Evolutionary conservation across 2,329 filamentous ascomycete genomes (phyloP).

Genomic region (Trichoderma atrobrunneum): DNA sequence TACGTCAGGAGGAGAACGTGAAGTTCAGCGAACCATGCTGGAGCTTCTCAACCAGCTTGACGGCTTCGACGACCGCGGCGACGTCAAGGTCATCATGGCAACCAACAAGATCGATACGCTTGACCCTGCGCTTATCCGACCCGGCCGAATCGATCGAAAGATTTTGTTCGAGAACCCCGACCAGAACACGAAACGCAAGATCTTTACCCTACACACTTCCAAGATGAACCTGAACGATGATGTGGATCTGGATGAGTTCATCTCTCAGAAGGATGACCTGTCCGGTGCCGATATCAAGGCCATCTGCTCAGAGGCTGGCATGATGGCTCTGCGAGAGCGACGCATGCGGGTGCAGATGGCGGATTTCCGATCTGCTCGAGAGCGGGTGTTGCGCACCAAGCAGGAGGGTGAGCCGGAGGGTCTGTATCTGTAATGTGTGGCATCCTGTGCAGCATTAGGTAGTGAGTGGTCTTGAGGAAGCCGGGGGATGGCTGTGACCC

Average conservation of each 20-base stretch:
- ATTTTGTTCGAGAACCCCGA: slow-evolving; percentile 70
- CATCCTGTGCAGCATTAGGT: slow-evolving; percentile 20
- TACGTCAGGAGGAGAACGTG: slow-evolving; percentile 92
- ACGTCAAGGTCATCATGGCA: slow-evolving; percentile 99
- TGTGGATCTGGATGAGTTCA: slow-evolving; percentile 98
- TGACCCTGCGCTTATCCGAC: slow-evolving; percentile 92
- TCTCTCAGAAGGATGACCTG: slow-evolving; percentile 96
- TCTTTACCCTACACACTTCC: slow-evolving; percentile 94
- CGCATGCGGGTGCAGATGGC: slow-evolving; percentile 99
- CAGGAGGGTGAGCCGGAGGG: slow-evolving; percentile 97
- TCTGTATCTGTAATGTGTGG: slow-evolving; percentile 78
- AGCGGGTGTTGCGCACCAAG: slow-evolving; percentile 97
- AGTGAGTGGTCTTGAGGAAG: neutral
- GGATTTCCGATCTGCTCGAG: slow-evolving; percentile 88
- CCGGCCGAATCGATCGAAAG: slow-evolving; percentile 97
- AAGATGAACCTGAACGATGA: slow-evolving; percentile 98
- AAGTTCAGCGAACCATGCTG: slow-evolving; percentile 97
- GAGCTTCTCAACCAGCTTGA: slow-evolving; percentile 97
- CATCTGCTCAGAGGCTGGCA: slow-evolving; percentile 94
- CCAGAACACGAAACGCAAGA: slow-evolving; percentile 95
- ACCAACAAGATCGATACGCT: slow-evolving; percentile 99
- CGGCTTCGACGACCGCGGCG: slow-evolving; percentile 96
- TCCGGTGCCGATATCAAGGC: slow-evolving; percentile 98
- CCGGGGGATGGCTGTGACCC: neutral
- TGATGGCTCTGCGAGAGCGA: slow-evolving; percentile 89